Evolutionary conservation across 2,329 filamentous ascomycete species (phyloP), one percentile per base, ranked within the genome.

Genomic region (Alternaria longipes): DNA sequence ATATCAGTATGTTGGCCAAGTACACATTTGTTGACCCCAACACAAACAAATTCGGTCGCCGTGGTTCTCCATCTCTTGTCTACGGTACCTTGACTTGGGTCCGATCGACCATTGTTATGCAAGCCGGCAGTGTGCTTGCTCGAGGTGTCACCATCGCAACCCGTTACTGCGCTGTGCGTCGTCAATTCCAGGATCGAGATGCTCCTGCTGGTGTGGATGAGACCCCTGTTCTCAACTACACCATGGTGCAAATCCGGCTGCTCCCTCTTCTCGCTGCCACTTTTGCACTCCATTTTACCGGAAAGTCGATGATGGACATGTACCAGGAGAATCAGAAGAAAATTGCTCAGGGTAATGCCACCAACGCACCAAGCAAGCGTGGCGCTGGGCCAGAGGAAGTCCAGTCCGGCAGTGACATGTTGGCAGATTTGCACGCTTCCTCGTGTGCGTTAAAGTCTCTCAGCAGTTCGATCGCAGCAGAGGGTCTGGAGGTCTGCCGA

Each of bases 71-170:
- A 1, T 86, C 88, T 1, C 81, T 92, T 18, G 82, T 93, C 44
- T 93, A 92, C 77, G 91, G 91, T 52, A 93, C 91, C 16, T 81
- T 93, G 69, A 93, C 91, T 0, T 93, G 87, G 84, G 87, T 93
- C 24, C 89, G 91, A 30, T 89, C 88, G 34, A 90, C 84, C 49
- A 93, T 93, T 59, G 90, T 93, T 11, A 84, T 92, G 53, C 88
- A 92, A 74, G 88, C 91, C 0, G 91, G 91, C 54, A 85, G 86
- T 52, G 88, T 90, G 4, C 83, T 93, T 20, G 91, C 91, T 44
- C 86, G 90, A 18, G 91, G 90, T 78, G 90, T 93, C 2, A 93
- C 91, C 16, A 93, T 93, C 63, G 91, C 91, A 4, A 90, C 88
- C 2, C 86, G 91, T 56, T 93, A 93, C 79, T 88, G 87, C 60